A percentile compares a stretch with the other conserved stretches of the same genome.
phyloP scores from a whole-genome alignment of 2,329 filamentous ascomycete species.

The Aspergillus texensis region DNA sequence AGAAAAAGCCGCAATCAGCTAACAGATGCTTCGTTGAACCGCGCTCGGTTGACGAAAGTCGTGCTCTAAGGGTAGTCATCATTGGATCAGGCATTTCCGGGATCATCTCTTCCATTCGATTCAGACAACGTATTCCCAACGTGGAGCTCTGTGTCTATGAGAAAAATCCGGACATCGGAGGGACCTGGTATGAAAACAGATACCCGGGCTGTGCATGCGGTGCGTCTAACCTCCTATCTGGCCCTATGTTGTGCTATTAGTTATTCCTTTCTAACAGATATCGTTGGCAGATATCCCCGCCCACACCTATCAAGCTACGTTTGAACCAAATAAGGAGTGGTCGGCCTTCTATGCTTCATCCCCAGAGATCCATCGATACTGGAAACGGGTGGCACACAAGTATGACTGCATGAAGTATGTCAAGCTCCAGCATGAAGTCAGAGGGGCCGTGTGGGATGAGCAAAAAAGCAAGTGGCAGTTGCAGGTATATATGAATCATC shows the following conservation, averaged over 20 bases:
- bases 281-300: slow-evolving; percentile 45
- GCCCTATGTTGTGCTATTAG: background rate
- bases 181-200: slow-evolving; percentile 39
- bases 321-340: slow-evolving; percentile 53
- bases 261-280: background rate
- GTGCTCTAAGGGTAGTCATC: slow-evolving; percentile 37
- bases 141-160: slow-evolving; percentile 40
- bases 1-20: background rate
- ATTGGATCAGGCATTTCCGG: slow-evolving; percentile 46
- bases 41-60: slow-evolving; percentile 35
- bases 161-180: slow-evolving; percentile 38
- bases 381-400: slow-evolving; percentile 49
- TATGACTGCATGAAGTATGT: slow-evolving; percentile 52
- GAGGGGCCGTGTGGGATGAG: slow-evolving; percentile 49
- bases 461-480: slow-evolving; percentile 31
- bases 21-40: slow-evolving; percentile 28
- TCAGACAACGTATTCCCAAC: slow-evolving; percentile 41
- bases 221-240: slow-evolving; percentile 14
- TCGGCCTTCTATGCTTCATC: slow-evolving; percentile 52
- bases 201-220: slow-evolving; percentile 43
- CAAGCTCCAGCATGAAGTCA: slow-evolving; percentile 50
- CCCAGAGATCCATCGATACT: slow-evolving; percentile 53
- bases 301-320: slow-evolving; percentile 55
- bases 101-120: slow-evolving; percentile 41
- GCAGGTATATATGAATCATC: slow-evolving; percentile 17